Base-by-base conservation (phyloP, 164 flowering plant genomes). In the Buxus sempervirens region DNA sequence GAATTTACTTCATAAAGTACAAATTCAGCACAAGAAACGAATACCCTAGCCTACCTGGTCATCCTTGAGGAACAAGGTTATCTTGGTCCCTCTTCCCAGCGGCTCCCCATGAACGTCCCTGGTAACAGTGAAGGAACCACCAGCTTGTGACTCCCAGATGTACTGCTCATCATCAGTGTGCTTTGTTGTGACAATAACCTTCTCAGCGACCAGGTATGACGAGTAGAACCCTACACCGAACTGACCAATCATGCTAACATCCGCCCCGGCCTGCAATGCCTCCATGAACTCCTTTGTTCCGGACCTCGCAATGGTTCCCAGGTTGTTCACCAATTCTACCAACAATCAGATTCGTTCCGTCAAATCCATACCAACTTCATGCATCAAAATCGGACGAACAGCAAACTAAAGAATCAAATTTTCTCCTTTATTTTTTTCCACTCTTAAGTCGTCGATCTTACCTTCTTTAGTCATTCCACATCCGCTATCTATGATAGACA, bases 231-330 rank as follows among this genome's bases (percentile, higher is more conserved):
- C 88, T 13, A 86, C 90, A 58, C 90, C 90, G 7, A 86, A 86
- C 63, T 86, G 90, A 0, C 90, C 90, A 69, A 85, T 86, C 90
- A 86, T 86, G 74, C 88, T 84, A 25, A 85, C 88, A 73, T 86
- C 87, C 3, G 88, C 90, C 9, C 88, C 88, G 10, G 90, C 87
- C 64, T 83, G 86, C 68, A 86, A 70, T 1, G 90, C 91, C 74
- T 87, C 91, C 91, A 87, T 87, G 71, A 87, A 87, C 27, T 87
- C 91, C 72, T 87, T 87, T 21, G 88, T 87, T 4, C 87, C 91
- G 2, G 87, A 87, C 74, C 87, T 81, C 19, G 91, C 89, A 76
- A 86, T 86, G 1, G 90, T 85, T 0, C 90, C 87, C 81, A 86
- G 69, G 58, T 86, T 86, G 75, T 85, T 87, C 74, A 87, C 91